These are phyloP conservation scores for Cyberlindnera samutprakarnensis DNA, from an alignment of 805 yeast genomes.

Conservation along the genomic window DNA sequence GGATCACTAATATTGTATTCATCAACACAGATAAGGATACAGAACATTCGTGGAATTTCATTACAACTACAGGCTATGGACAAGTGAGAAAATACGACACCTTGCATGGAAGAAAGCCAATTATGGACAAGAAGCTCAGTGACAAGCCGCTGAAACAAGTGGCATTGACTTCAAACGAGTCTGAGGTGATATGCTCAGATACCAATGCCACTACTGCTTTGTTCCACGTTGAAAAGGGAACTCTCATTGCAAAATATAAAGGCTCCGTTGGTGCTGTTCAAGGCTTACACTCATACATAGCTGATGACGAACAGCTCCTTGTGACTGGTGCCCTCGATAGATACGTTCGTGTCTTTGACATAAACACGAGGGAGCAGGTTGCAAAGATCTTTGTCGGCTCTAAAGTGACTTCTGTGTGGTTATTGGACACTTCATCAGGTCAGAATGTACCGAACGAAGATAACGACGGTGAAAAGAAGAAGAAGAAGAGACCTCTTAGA, in stretches of 20 bases:
- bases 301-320: slow-evolving; percentile 35
- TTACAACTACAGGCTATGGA: slow-evolving; percentile 69
- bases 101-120: slow-evolving; percentile 59
- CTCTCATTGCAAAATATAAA: slow-evolving; percentile 59
- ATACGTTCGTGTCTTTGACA: slow-evolving; percentile 71
- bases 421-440: slow-evolving; percentile 38
- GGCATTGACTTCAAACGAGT: slow-evolving; percentile 17
- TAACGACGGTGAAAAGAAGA: slow-evolving; percentile 22
- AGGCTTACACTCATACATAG: slow-evolving; percentile 18
- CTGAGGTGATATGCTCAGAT: slow-evolving; percentile 62
- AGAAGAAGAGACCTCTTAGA: slow-evolving; percentile 29
- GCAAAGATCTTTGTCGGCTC: slow-evolving; percentile 75
- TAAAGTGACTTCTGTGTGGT: slow-evolving; percentile 47
- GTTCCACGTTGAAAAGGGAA: slow-evolving; percentile 43
- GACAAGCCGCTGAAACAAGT: slow-evolving; percentile 44
- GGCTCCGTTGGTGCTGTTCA: slow-evolving; percentile 72
- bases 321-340: slow-evolving; percentile 85
- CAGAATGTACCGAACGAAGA: slow-evolving; percentile 21
- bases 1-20: slow-evolving; percentile 58
- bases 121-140: slow-evolving; percentile 43
- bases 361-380: slow-evolving; percentile 43
- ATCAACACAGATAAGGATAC: slow-evolving; percentile 27
- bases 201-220: slow-evolving; percentile 57
- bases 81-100: slow-evolving; percentile 72
- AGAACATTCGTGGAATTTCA: slow-evolving; percentile 38